phyloP scores from a whole-genome alignment of 2,329 filamentous ascomycete species.

The Arthrobotrys megalospora region DNA sequence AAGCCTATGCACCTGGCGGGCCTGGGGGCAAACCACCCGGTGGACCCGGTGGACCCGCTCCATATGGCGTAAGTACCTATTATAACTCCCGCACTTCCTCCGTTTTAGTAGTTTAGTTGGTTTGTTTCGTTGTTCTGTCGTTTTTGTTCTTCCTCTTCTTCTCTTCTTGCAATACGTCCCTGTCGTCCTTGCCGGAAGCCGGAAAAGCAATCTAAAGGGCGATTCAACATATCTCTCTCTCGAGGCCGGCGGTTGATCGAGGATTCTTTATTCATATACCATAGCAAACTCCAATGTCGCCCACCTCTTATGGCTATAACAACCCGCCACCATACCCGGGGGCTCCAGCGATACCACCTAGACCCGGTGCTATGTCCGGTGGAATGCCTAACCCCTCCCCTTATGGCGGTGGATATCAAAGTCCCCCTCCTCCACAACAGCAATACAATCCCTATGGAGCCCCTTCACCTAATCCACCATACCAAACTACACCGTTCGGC shows the following conservation, averaged over 20 bases:
- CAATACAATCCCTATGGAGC: constrained; percentile 47
- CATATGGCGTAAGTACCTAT: constrained; percentile 60
- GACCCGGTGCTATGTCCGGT: constrained; percentile 36
- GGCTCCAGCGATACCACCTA: constrained; percentile 51
- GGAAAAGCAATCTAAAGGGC: constrained; percentile 59
- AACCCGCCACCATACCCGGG: constrained; percentile 40
- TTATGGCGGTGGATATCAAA: constrained; percentile 55
- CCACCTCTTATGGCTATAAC: constrained; percentile 31
- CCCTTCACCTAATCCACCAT: constrained; percentile 26
- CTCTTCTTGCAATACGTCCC: constrained; percentile 18
- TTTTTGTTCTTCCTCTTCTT: constrained; percentile 13
- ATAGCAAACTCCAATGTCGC: constrained; percentile 56
- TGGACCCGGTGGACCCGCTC: constrained; percentile 40
- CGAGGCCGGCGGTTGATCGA: constrained; percentile 59
- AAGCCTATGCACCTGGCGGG: constrained; percentile 39
- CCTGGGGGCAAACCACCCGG: constrained; percentile 42
- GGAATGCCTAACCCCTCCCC: constrained; percentile 27
- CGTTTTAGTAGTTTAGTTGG: background rate
- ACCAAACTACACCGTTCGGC: constrained; percentile 33
- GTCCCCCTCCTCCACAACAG: constrained; percentile 16
- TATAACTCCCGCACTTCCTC: constrained; percentile 14
- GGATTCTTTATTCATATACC: constrained; percentile 53
- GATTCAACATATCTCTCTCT: constrained; percentile 58
- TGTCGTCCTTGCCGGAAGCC: constrained; percentile 57
- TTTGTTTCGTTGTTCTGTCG: constrained; percentile 20